phyloP scores from a whole-genome alignment of 768 basidiomycete genomes.

The Suillus cothurnatus region DNA sequence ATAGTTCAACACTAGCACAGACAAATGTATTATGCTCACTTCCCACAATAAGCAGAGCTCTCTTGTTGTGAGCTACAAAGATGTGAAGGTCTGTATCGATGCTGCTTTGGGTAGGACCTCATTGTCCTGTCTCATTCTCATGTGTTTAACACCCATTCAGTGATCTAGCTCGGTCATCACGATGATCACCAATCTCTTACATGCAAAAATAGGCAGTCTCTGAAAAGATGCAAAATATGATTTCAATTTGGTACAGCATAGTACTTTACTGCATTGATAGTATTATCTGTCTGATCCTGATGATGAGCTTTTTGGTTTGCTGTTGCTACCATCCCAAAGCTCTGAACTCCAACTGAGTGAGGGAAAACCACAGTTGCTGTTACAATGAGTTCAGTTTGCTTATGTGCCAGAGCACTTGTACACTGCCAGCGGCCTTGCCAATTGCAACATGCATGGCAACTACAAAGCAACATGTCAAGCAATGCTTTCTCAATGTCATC shows the following conservation, averaged over 20 bases:
- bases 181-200: slow-evolving; percentile 15
- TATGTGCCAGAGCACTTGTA: neutral
- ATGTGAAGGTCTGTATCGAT: slow-evolving; percentile 84
- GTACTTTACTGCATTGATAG: neutral
- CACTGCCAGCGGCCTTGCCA: neutral
- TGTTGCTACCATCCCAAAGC: neutral
- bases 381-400: neutral
- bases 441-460: slow-evolving; percentile 1
- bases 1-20: slow-evolving; percentile 89
- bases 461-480: neutral
- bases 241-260: neutral
- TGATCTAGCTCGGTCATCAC: slow-evolving; percentile 43
- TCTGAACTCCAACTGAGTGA: neutral
- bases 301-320: neutral
- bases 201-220: slow-evolving; percentile 66
- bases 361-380: neutral
- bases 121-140: neutral
- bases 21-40: slow-evolving; percentile 94
- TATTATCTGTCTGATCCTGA: neutral
- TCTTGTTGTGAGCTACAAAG: slow-evolving; percentile 90
- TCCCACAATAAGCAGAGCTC: slow-evolving; percentile 96
- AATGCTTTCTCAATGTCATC: slow-evolving; percentile 35
- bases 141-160: slow-evolving; percentile 29
- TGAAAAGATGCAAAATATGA: slow-evolving; percentile 57
- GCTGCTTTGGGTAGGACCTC: slow-evolving; percentile 67